Base-by-base conservation (phyloP, 2,329 filamentous ascomycete species). In the Aspergillus spinulosporus region DNA sequence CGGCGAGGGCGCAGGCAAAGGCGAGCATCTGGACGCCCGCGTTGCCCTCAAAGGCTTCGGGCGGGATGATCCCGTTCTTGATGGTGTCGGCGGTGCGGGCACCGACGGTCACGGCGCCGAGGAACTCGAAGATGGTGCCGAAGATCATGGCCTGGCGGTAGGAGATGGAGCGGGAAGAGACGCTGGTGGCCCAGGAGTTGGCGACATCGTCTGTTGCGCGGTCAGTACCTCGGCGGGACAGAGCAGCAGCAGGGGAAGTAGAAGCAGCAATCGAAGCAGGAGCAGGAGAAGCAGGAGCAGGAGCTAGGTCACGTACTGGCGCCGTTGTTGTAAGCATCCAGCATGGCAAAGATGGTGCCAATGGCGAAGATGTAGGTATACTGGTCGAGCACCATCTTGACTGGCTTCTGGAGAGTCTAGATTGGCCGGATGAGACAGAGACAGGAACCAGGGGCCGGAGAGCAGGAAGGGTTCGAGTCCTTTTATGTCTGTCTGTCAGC, bases 131-230 rank as follows among this genome's bases (percentile, higher is more conserved):
- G 60, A 89, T 72, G 46, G 83, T 81, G 47, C 85, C 83, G 47
- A 88, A 66, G 15, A 71, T 43, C 69, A 71, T 71, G 26, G 69
- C 69, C 61, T 70, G 68, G 12, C 68, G 62, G 42, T 71, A 71
- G 26, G 67, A 66, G 56, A 71, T 63, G 62, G 89, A 92, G 52
- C 89, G 78, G n/a, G 89, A 92, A 15, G 89, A 92, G 57, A 92
- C 88, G 66, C 84, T 88, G 65, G 89, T 92, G 5, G 89, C 89
- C 87, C 88, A 92, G 49, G 89, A 79, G 76, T 93, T 93, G 68
- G 89, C 89, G 56, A 93, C 89, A 88, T 92, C 89, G 74, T 92
- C 69, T 71, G 4, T 3, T 21, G 32, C 21, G 34, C 8, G 11
- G 34, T 37, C n/a, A 37, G 34, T 21, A 21, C 21, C 21, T 21